A percentile compares a stretch with the other conserved stretches of the same genome.
phyloP scores from a whole-genome alignment of 2,329 filamentous ascomycete genomes.

The Phaeosphaeriaceae sp. region DNA sequence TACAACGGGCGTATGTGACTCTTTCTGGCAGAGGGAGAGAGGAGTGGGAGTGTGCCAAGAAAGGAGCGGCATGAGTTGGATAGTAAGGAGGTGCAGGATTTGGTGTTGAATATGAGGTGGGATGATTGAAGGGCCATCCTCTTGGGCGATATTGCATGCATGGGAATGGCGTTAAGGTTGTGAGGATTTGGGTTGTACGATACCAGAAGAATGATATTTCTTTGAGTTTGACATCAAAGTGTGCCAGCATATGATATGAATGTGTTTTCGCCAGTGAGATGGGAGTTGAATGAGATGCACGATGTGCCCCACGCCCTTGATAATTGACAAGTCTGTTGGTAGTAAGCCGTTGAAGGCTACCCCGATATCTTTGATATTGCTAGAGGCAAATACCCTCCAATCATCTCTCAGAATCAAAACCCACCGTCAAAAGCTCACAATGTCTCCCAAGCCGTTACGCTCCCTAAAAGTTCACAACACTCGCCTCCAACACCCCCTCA shows the following conservation, averaged over 20 bases:
- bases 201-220: neutral
- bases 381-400: too few species aligned
- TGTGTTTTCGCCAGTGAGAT: too few species aligned
- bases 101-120: constrained; percentile 40
- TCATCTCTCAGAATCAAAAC: neutral
- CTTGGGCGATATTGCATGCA: too few species aligned
- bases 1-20: constrained; percentile 44
- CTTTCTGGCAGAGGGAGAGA: constrained; percentile 18
- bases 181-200: neutral
- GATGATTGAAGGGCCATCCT: constrained; percentile 37
- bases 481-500: constrained; percentile 61
- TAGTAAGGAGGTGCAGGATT: constrained; percentile 29
- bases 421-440: too few species aligned
- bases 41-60: constrained; percentile 4
- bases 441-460: too few species aligned
- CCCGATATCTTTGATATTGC: too few species aligned
- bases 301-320: too few species aligned
- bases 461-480: constrained; percentile 53
- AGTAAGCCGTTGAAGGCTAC: neutral
- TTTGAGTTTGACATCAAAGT: neutral
- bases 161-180: neutral
- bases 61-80: constrained; percentile 9
- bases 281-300: too few species aligned
- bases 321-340: too few species aligned
- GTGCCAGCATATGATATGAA: too few species aligned